Evolutionary conservation across 371 early-diverging fungal genomes (phyloP).

Genomic region (Circinella umbellata): DNA sequence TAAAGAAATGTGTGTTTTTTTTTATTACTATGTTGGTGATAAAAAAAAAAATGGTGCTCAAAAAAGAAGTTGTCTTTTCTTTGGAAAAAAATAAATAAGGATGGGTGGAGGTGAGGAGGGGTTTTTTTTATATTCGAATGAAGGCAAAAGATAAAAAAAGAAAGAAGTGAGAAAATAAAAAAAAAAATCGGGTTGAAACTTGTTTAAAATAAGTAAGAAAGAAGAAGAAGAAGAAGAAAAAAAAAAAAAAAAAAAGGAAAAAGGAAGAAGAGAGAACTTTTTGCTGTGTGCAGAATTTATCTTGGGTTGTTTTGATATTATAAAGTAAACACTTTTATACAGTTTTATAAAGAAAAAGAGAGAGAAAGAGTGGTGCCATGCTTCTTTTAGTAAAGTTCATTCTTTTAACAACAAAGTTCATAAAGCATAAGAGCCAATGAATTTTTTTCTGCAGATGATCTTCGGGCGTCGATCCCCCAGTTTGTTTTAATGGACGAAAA

Average conservation of each 20-base stretch:
- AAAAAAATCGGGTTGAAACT: too few relatives aligned
- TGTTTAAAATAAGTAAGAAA: not conserved
- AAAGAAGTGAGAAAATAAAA: not conserved
- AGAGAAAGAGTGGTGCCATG: not conserved
- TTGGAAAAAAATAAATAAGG: not conserved
- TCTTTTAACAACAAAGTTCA: not conserved
- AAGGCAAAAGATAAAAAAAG: not conserved
- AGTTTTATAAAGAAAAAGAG: too few relatives aligned
- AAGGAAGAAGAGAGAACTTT: not conserved
- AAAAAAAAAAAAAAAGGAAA: not conserved
- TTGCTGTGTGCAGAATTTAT: constrained; percentile 3
- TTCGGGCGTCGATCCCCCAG: constrained; percentile 7
- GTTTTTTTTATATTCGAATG: not conserved
- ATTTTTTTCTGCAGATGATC: constrained; percentile 10
- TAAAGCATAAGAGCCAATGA: constrained; percentile 8
- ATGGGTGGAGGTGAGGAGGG: not conserved
- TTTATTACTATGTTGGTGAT: too few relatives aligned
- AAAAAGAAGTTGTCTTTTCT: too few relatives aligned
- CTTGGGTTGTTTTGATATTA: too few relatives aligned
- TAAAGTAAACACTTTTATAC: too few relatives aligned
- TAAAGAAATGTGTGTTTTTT: too few relatives aligned
- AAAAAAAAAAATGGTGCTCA: too few relatives aligned
- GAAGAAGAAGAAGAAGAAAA: not conserved
- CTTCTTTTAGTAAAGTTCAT: constrained; percentile 3
- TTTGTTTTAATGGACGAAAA: too few relatives aligned